A percentile compares a stretch with the other conserved stretches of the same genome.
Evolutionary conservation across 1,284 basidiomycete species (phyloP).

Genomic region (Termitomyces sp.): DNA sequence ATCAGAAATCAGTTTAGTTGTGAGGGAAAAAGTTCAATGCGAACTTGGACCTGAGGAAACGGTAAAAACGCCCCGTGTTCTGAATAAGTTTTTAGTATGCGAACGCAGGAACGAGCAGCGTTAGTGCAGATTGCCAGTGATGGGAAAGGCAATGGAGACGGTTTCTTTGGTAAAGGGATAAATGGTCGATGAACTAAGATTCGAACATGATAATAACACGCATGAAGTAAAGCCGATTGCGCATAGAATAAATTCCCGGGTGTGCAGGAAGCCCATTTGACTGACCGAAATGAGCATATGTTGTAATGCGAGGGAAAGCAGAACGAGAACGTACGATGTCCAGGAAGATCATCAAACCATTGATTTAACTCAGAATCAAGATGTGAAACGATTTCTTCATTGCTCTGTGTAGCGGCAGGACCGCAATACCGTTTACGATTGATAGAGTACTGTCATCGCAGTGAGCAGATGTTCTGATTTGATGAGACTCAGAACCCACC

Average conservation of each 20-base stretch:
- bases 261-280: slow-evolving; percentile 49
- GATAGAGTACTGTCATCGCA: slow-evolving; percentile 16
- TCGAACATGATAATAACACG: slow-evolving; percentile 62
- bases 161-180: slow-evolving; percentile 37
- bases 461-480: neutral
- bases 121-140: slow-evolving; percentile 29
- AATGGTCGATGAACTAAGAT: slow-evolving; percentile 62
- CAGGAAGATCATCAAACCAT: slow-evolving; percentile 52
- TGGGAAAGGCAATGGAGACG: slow-evolving; percentile 18
- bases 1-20: neutral
- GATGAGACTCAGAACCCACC: slow-evolving; percentile 7
- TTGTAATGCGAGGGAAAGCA: neutral
- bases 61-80: slow-evolving; percentile 13
- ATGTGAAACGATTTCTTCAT: slow-evolving; percentile 41
- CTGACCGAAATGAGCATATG: slow-evolving; percentile 19
- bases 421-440: slow-evolving; percentile 27
- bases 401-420: slow-evolving; percentile 29
- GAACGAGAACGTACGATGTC: slow-evolving; percentile 32
- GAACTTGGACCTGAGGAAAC: slow-evolving; percentile 18
- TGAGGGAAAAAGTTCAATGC: neutral
- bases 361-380: slow-evolving; percentile 51
- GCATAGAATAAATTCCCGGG: slow-evolving; percentile 39
- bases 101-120: slow-evolving; percentile 26
- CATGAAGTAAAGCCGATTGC: slow-evolving; percentile 54
- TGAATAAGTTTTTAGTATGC: slow-evolving; percentile 16